Percentiles rank a stretch among this genome's conserved stretches.
Evolutionary conservation across 2,329 filamentous ascomycete genomes (phyloP).

Genomic region (Chaetomiaceae sp.): DNA sequence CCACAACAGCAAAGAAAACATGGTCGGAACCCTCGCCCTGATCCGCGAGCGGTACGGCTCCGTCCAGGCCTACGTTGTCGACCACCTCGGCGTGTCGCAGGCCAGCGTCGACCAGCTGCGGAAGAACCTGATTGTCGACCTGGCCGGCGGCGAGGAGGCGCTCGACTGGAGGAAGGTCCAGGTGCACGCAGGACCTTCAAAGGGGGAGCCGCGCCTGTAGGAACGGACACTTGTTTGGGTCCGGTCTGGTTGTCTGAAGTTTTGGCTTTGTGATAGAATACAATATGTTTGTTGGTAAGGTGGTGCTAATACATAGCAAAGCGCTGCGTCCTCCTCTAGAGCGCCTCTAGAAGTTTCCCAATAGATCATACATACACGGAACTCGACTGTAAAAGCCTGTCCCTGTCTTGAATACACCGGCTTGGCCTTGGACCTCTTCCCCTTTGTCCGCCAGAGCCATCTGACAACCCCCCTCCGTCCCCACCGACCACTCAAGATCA

Average conservation of each 20-base stretch:
- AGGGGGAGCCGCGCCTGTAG: not conserved
- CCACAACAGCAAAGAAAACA: conserved; percentile 40
- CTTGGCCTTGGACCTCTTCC: too few species aligned
- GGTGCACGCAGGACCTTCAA: not conserved
- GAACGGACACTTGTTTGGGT: not conserved
- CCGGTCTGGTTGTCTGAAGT: too few species aligned
- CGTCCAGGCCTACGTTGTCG: conserved; percentile 57
- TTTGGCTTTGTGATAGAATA: not conserved
- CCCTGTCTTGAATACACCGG: too few species aligned
- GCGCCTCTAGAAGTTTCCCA: conserved; percentile 6
- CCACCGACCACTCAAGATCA: conserved; percentile 28
- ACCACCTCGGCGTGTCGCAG: conserved; percentile 52
- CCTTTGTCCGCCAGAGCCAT: too few species aligned
- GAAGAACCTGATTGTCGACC: conserved; percentile 42
- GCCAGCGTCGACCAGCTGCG: conserved; percentile 50
- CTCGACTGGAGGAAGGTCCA: conserved; percentile 12
- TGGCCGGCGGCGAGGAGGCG: conserved; percentile 12
- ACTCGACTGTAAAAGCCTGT: too few species aligned
- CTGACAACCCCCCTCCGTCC: not conserved
- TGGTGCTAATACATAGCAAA: too few species aligned
- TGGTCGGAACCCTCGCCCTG: conserved; percentile 47
- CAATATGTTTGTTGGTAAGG: too few species aligned
- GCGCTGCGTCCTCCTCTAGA: conserved; percentile 1
- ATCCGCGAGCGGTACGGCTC: conserved; percentile 58
- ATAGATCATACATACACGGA: conserved; percentile 13